phyloP scores from a whole-genome alignment of 352 stramenopile genomes.

The Globisporangium nunn region DNA sequence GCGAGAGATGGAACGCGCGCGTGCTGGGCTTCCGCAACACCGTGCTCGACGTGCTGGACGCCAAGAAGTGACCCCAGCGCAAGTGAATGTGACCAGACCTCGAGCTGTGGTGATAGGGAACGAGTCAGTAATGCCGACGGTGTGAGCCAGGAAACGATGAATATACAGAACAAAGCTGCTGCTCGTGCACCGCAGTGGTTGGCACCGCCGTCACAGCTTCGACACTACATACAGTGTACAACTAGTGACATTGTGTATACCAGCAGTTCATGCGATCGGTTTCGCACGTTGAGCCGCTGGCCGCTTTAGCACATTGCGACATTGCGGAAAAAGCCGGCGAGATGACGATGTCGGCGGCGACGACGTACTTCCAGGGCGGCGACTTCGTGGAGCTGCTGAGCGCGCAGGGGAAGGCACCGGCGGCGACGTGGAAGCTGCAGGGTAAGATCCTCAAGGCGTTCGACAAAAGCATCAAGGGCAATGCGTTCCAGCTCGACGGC shows the following conservation, averaged over 20 bases:
- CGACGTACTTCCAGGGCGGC: conserved; percentile 69
- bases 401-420: conserved; percentile 66
- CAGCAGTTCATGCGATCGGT: too few relatives aligned
- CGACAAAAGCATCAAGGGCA: conserved; percentile 73
- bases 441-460: conserved; percentile 78
- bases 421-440: conserved; percentile 58
- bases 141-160: not conserved
- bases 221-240: too few relatives aligned
- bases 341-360: not conserved
- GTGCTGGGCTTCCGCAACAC: conserved; percentile 57
- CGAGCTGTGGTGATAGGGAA: not conserved
- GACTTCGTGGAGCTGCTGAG: conserved; percentile 79
- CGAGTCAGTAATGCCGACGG: too few relatives aligned
- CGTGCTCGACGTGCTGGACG: conserved; percentile 42
- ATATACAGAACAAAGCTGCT: not conserved
- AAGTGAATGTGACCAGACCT: not conserved
- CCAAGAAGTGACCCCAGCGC: conserved; percentile 19
- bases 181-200: too few relatives aligned
- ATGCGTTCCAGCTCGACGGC: conserved; percentile 73
- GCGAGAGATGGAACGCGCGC: conserved; percentile 64
- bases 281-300: too few relatives aligned
- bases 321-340: too few relatives aligned
- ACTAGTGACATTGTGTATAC: too few relatives aligned
- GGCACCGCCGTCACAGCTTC: too few relatives aligned
- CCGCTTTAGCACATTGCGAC: too few relatives aligned